A percentile compares a stretch with the other conserved stretches of the same genome.
Conservation (phyloP, 352 stramenopile species). For the Elongisporangium senticosum region DNA sequence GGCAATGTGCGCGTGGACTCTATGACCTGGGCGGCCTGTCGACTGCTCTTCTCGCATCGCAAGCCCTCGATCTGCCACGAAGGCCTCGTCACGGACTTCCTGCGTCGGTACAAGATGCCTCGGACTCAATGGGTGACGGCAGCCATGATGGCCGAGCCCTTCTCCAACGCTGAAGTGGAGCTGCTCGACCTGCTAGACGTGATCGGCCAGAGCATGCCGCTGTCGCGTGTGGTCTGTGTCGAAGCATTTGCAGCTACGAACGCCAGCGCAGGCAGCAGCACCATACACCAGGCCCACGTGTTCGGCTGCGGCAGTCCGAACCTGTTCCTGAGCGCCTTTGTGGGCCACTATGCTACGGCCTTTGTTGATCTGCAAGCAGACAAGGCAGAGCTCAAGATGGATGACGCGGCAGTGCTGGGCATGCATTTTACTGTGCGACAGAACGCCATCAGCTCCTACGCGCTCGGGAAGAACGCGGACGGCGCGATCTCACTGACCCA, state of each 20-base stretch:
- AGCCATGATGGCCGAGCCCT: slow-evolving; percentile 7
- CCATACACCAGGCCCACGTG: slow-evolving; percentile 6
- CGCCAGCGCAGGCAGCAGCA: slow-evolving; percentile 17
- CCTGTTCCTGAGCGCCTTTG: slow-evolving; percentile 26
- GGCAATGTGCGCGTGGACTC: slow-evolving; percentile 40
- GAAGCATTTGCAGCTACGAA: slow-evolving; percentile 29
- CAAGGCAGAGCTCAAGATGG: slow-evolving; percentile 20
- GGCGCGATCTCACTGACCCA: slow-evolving; percentile 17
- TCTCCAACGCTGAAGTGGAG: slow-evolving; percentile 31
- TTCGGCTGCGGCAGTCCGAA: slow-evolving; percentile 34
- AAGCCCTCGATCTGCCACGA: slow-evolving; percentile 48
- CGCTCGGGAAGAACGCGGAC: slow-evolving; percentile 1
- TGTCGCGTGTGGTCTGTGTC: slow-evolving; percentile 37
- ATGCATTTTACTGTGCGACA: slow-evolving; percentile 28
- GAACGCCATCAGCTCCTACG: slow-evolving; percentile 21
- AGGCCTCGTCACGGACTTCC: slow-evolving; percentile 38
- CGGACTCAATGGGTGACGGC: slow-evolving; percentile 2
- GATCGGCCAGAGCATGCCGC: slow-evolving; percentile 44
- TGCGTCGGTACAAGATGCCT: slow-evolving; percentile 24
- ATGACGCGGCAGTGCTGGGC: slow-evolving; percentile 20
- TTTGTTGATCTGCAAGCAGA: slow-evolving; percentile 19
- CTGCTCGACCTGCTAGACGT: slow-evolving; percentile 41
- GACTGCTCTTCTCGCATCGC: slow-evolving; percentile 36
- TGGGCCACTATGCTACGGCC: slow-evolving; percentile 9
- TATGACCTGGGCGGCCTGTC: slow-evolving; percentile 44